phyloP scores from a whole-genome alignment of 108 stramenopile species.

The Mediolabrus comicus region DNA sequence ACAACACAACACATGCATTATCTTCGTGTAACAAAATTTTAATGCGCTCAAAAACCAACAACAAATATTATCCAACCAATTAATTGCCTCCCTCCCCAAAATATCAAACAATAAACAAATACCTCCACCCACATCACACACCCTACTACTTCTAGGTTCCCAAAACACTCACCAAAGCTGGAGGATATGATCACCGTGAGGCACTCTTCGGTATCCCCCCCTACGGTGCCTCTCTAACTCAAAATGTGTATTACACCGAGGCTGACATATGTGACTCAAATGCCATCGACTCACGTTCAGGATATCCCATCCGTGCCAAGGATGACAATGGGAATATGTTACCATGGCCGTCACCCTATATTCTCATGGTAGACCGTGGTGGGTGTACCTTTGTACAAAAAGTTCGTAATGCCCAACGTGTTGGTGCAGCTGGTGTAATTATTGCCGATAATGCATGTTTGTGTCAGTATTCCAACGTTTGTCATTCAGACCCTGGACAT shows the following conservation, averaged over 20 bases:
- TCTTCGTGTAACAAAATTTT: too few relatives aligned
- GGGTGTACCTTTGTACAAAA: conserved; percentile 84
- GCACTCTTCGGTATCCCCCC: conserved; percentile 94
- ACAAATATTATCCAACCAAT: too few relatives aligned
- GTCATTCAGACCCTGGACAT: conserved; percentile 36
- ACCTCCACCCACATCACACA: not conserved
- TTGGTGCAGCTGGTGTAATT: conserved; percentile 89
- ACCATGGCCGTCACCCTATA: conserved; percentile 65
- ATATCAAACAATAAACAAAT: not conserved
- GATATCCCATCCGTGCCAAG: conserved; percentile 42
- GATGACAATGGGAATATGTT: conserved; percentile 42
- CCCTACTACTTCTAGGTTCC: conserved; percentile 75
- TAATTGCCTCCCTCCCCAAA: not conserved
- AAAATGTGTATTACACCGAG: conserved; percentile 80
- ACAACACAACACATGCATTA: too few relatives aligned
- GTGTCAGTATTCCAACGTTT: conserved; percentile 49
- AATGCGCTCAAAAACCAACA: too few relatives aligned
- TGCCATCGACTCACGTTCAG: conserved; percentile 49
- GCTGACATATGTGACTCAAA: conserved; percentile 68
- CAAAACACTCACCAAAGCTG: conserved; percentile 54
- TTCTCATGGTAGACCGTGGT: conserved; percentile 87
- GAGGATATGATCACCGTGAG: conserved; percentile 90
- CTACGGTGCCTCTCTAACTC: conserved; percentile 87
- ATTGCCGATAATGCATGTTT: conserved; percentile 92
- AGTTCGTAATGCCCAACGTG: conserved; percentile 87